These are phyloP conservation scores for Chalciporus chontae DNA, from an alignment of 768 basidiomycete genomes.

Conservation along the genomic window DNA sequence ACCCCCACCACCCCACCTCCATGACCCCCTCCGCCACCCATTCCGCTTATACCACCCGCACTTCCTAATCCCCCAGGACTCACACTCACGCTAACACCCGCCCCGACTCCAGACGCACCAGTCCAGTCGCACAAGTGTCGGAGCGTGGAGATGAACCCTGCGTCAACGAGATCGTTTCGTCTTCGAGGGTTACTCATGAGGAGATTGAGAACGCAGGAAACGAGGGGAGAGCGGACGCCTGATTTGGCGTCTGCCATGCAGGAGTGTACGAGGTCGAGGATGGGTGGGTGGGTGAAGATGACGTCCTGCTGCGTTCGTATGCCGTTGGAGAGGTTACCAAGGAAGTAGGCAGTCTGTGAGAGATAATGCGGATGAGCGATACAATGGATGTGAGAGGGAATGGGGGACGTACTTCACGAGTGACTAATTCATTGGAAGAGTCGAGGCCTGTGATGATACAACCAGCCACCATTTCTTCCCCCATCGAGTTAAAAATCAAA, in stretches of 20 bases:
- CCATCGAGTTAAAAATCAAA: slow-evolving; percentile 55
- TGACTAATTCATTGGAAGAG: slow-evolving; percentile 50
- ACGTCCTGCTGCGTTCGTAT: slow-evolving; percentile 44
- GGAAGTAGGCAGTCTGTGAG: slow-evolving; percentile 50
- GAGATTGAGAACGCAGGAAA: slow-evolving; percentile 57
- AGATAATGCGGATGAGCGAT: neutral
- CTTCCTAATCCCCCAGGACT: slow-evolving; percentile 29
- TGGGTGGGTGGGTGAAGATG: slow-evolving; percentile 47
- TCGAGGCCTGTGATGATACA: slow-evolving; percentile 48
- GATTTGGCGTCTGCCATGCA: slow-evolving; percentile 59
- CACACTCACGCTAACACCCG: slow-evolving; percentile 19
- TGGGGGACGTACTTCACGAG: slow-evolving; percentile 42
- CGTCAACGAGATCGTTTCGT: slow-evolving; percentile 38
- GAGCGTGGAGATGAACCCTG: slow-evolving; percentile 44
- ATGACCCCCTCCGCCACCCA: neutral
- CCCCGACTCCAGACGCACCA: slow-evolving; percentile 4
- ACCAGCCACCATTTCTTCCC: slow-evolving; percentile 41
- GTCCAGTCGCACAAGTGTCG: slow-evolving; percentile 41
- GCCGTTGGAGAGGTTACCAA: slow-evolving; percentile 71
- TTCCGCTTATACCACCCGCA: slow-evolving; percentile 5
- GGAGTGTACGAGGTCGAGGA: slow-evolving; percentile 52
- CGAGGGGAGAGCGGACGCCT: slow-evolving; percentile 58
- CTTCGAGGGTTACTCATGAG: slow-evolving; percentile 38
- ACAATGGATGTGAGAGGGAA: too few species aligned
- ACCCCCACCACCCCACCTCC: neutral